phyloP scores from a whole-genome alignment of 345 rosid species.

The Conringia planisiliqua region DNA sequence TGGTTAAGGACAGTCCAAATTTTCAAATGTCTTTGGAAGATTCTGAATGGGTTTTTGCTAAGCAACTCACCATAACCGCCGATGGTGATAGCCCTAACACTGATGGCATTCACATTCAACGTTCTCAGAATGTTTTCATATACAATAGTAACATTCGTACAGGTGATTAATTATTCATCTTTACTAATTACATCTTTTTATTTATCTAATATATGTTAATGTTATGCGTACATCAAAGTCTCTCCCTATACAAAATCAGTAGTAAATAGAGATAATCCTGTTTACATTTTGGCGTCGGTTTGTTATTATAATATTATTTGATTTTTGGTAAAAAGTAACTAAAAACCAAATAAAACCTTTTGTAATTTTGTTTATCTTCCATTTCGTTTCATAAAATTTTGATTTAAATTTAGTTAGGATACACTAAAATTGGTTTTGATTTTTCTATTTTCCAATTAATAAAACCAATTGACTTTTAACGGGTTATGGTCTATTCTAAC shows the following conservation, averaged over 20 bases:
- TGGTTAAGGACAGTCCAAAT: constrained; percentile 44
- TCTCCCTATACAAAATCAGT: no score
- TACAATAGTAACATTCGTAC: constrained; percentile 31
- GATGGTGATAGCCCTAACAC: constrained; percentile 52
- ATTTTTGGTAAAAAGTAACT: no score
- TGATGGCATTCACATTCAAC: constrained; percentile 56
- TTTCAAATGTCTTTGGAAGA: constrained; percentile 42
- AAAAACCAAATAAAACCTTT: no score
- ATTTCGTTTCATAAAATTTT: no score
- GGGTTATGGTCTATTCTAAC: neutral
- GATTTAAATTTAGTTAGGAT: no score
- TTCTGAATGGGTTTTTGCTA: constrained; percentile 18
- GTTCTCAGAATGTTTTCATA: constrained; percentile 25
- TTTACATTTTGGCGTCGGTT: no score
- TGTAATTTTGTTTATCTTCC: no score
- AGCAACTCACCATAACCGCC: constrained; percentile 37
- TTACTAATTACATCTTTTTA: neutral
- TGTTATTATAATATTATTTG: no score
- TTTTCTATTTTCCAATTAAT: no score
- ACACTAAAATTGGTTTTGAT: no score
- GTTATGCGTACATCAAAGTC: neutral
- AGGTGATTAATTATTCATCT: constrained; percentile 19
- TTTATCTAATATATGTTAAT: neutral
- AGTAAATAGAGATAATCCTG: no score
- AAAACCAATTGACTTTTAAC: no score